phyloP scores from a whole-genome alignment of 2,329 filamentous ascomycete species.

The Pestalotiopsis sp. region DNA sequence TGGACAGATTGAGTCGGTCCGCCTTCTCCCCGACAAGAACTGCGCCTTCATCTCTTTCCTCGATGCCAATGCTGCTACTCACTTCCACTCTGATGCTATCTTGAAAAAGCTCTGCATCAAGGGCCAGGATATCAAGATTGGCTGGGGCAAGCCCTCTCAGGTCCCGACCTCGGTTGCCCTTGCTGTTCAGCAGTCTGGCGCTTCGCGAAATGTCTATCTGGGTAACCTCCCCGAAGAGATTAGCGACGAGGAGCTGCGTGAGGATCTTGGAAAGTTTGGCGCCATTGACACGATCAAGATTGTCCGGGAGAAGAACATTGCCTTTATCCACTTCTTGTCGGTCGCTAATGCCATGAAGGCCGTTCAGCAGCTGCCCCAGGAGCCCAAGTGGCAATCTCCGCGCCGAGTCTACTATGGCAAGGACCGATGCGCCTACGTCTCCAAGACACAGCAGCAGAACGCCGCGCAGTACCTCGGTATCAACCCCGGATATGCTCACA shows the following conservation, averaged over 20 bases:
- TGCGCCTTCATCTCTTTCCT: constrained; percentile 99
- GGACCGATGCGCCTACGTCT: constrained; percentile 96
- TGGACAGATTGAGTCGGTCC: constrained; percentile 98
- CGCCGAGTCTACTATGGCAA: constrained; percentile 98
- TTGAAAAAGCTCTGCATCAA: constrained; percentile 99
- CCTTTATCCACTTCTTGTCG: constrained; percentile 92
- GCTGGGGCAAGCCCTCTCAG: constrained; percentile 98
- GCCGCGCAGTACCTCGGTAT: constrained; percentile 98
- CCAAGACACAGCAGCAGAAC: constrained; percentile 99
- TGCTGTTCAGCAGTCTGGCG: constrained; percentile 94
- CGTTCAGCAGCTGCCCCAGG: constrained; percentile 92
- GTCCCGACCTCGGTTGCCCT: constrained; percentile 97
- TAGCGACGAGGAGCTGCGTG: constrained; percentile 86
- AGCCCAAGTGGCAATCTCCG: constrained; percentile 94
- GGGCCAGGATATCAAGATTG: constrained; percentile 98
- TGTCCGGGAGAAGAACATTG: constrained; percentile 96
- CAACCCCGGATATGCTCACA: constrained; percentile 92
- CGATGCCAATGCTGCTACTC: constrained; percentile 94
- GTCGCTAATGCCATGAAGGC: constrained; percentile 99
- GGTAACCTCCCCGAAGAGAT: constrained; percentile 92
- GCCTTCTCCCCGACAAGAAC: constrained; percentile 97
- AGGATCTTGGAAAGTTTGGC: constrained; percentile 95
- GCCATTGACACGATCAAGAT: constrained; percentile 97
- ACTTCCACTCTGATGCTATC: constrained; percentile 99
- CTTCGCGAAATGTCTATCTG: constrained; percentile 95